Conservation (phyloP, 108 stramenopile species). For the Nitzschia putrida region DNA sequence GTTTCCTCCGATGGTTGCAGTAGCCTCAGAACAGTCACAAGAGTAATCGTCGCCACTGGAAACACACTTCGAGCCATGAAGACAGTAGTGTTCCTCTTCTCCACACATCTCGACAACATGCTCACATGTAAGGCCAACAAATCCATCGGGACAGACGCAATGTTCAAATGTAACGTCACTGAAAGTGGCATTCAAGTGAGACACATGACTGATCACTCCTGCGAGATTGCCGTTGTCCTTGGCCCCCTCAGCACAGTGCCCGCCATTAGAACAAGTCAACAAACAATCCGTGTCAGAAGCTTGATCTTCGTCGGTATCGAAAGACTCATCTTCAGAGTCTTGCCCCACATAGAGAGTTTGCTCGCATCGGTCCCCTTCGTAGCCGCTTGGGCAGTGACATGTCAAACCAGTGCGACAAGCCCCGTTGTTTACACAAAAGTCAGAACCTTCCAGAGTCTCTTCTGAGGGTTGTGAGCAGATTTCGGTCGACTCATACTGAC, state of each 20-base stretch:
- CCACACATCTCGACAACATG: slow-evolving; percentile 39
- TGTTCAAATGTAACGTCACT: slow-evolving; percentile 49
- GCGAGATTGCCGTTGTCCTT: slow-evolving; percentile 34
- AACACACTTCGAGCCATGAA: slow-evolving; percentile 52
- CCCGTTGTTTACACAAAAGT: slow-evolving; percentile 42
- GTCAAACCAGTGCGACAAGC: slow-evolving; percentile 10
- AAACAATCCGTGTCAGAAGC: slow-evolving; percentile 11
- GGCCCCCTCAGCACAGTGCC: slow-evolving; percentile 39
- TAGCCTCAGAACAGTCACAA: slow-evolving; percentile 50
- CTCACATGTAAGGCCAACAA: slow-evolving; percentile 42
- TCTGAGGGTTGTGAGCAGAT: not conserved
- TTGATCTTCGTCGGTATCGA: not conserved
- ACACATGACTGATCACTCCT: slow-evolving; percentile 13
- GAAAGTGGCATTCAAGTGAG: slow-evolving; percentile 37
- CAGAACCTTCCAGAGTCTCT: not conserved
- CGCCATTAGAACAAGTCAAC: slow-evolving; percentile 37
- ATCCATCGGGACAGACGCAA: slow-evolving; percentile 57
- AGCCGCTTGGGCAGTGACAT: slow-evolving; percentile 19
- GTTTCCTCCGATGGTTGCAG: slow-evolving; percentile 19
- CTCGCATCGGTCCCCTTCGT: slow-evolving; percentile 15
- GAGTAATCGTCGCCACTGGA: slow-evolving; percentile 20
- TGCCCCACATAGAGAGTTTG: slow-evolving; percentile 3
- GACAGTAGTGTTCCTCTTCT: slow-evolving; percentile 38
- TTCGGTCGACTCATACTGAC: slow-evolving; percentile 31
- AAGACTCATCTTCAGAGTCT: slow-evolving; percentile 8